Percentiles rank a stretch among this genome's conserved stretches.
Conservation (phyloP, 2,329 filamentous ascomycete genomes). For the Plectosphaerella sp. region DNA sequence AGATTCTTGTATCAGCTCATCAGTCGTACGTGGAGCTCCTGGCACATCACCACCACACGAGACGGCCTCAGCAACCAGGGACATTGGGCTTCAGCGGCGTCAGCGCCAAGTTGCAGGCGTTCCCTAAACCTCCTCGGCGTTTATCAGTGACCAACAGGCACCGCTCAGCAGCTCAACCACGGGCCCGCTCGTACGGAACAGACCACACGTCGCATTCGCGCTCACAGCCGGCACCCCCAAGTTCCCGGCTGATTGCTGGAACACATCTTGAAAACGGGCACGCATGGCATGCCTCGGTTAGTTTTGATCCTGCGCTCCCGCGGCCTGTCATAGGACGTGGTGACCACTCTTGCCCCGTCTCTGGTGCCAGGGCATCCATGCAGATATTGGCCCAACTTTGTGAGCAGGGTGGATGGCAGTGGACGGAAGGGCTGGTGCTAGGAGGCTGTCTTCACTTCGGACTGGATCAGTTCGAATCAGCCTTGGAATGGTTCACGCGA, state of each 20-base stretch:
- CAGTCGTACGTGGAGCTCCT: slow-evolving; percentile 68
- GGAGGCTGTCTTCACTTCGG: slow-evolving; percentile 91
- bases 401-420: slow-evolving; percentile 76
- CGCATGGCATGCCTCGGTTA: too few relatives aligned
- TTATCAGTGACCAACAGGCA: background rate
- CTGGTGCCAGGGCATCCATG: slow-evolving; percentile 57
- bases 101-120: slow-evolving; percentile 47
- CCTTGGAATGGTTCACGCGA: slow-evolving; percentile 69
- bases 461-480: slow-evolving; percentile 76
- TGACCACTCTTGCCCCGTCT: too few relatives aligned
- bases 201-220: too few relatives aligned
- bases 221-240: too few relatives aligned
- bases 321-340: too few relatives aligned
- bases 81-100: slow-evolving; percentile 22
- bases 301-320: too few relatives aligned
- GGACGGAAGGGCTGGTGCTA: slow-evolving; percentile 89
- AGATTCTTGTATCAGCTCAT: slow-evolving; percentile 62
- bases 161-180: too few relatives aligned
- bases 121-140: slow-evolving; percentile 46
- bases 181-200: too few relatives aligned
- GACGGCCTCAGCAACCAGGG: slow-evolving; percentile 33
- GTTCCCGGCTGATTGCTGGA: too few relatives aligned
- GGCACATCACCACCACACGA: slow-evolving; percentile 56
- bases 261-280: too few relatives aligned
- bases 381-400: slow-evolving; percentile 71